Evolutionary conservation across 2,329 filamentous ascomycete species (phyloP), one percentile per base, ranked within the genome.

Genomic region (Verticillium isaacii): DNA sequence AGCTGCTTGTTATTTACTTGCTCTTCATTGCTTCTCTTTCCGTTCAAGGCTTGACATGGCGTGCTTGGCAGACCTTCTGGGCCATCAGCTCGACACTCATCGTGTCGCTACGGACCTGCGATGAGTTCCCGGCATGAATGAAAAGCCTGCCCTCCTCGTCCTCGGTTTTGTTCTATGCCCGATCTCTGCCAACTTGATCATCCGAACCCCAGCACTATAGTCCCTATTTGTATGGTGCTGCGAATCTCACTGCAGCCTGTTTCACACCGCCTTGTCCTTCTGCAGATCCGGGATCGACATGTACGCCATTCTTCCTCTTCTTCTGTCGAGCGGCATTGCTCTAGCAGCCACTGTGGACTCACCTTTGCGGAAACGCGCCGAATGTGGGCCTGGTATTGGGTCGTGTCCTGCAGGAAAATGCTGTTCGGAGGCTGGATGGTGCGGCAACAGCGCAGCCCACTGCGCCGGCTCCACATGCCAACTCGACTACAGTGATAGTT

Each of bases 381-480:
- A 65, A 36, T 78, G 75, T 64, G 75, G 75, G 54, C 66, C 68
- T 39, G 74, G 73, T 19, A 65, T 73, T 60, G 76, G 75, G 50
- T 72, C 68, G 36, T 78, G 76, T 62, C 63, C 66, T 34, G 29
- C 62, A 11, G 72, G 72, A 17, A 60, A 64, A 39, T 78, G 76
- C 58, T 78, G 76, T 60, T 78, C 76, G 17, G 73, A 70, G 60
- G 66, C 66, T 58, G 75, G 75, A 39, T 74, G 70, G 65, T 78
- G 76, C 68, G 76, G 76, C 59, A 75, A 68, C 3, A 67, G 67
- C 17, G 62, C 59, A 34, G 71, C 72, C 15, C 76, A 70, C 62
- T 78, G 76, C 62, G 70, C 66, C 55, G 76, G 75, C 34, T 76
- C 74, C 4, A 67, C 69, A 52, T 78, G 76, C 62, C 76, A 77